These are phyloP conservation scores for Sambucus nigra DNA, from an alignment of 129 eudicot species.

Conservation along the genomic window DNA sequence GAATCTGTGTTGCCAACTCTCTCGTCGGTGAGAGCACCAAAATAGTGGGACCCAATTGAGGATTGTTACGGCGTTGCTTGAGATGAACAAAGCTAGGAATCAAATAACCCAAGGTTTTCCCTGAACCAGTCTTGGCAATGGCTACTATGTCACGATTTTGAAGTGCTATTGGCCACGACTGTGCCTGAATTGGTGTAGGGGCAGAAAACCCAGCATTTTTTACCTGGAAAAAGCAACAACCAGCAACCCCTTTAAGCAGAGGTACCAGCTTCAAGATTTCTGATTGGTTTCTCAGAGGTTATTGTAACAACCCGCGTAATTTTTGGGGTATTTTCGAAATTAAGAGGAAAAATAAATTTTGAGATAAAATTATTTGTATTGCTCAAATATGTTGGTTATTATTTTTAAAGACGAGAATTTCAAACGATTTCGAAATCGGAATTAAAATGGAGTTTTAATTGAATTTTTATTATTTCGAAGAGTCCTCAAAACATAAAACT, in stretches of 20 bases:
- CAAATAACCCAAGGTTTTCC: constrained; percentile 90
- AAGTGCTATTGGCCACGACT: constrained; percentile 96
- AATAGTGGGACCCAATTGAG: constrained; percentile 77
- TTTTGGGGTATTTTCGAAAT: too few species aligned
- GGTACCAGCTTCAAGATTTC: constrained; percentile 19
- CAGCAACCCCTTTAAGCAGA: constrained; percentile 30
- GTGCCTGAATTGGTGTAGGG: constrained; percentile 97
- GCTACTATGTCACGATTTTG: constrained; percentile 89
- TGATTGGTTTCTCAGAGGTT: constrained; percentile 21
- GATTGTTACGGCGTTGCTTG: constrained; percentile 49
- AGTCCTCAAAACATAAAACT: too few species aligned
- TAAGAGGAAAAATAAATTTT: too few species aligned
- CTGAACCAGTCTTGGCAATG: constrained; percentile 94
- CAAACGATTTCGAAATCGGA: too few species aligned
- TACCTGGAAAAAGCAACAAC: constrained; percentile 49
- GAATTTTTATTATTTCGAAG: too few species aligned
- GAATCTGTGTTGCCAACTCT: constrained; percentile 93
- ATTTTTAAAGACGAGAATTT: too few species aligned
- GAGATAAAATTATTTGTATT: too few species aligned
- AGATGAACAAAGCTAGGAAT: constrained; percentile 85
- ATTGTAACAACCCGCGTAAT: too few species aligned
- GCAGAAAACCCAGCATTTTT: constrained; percentile 74
- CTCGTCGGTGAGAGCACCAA: constrained; percentile 94
- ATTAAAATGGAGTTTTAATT: too few species aligned
- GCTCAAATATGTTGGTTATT: too few species aligned